Evolutionary conservation across 805 yeast genomes (phyloP).

Genomic region (Candida awuae): DNA sequence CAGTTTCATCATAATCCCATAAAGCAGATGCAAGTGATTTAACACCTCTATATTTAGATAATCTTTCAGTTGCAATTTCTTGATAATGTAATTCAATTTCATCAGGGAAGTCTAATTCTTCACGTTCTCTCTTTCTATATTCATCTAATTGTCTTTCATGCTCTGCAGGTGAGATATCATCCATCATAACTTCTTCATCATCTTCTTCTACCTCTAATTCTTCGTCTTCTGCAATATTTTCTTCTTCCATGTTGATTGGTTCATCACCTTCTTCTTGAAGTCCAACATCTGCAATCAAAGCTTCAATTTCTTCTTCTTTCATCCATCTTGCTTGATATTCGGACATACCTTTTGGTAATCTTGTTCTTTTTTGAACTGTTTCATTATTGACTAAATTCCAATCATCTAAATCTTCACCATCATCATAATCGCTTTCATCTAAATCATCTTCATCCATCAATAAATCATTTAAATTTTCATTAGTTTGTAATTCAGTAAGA

Average conservation of each 20-base stretch:
- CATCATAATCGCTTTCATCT: slow-evolving; percentile 29
- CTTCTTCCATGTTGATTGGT: slow-evolving; percentile 28
- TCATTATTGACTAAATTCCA: slow-evolving; percentile 16
- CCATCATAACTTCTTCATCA: slow-evolving; percentile 44
- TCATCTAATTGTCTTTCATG: slow-evolving; percentile 68
- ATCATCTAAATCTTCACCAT: slow-evolving; percentile 20
- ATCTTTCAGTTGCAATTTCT: slow-evolving; percentile 66
- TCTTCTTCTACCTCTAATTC: slow-evolving; percentile 16
- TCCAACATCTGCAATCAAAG: slow-evolving; percentile 33
- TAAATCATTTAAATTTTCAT: slow-evolving; percentile 53
- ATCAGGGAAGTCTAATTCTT: slow-evolving; percentile 91
- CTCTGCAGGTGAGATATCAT: slow-evolving; percentile 73
- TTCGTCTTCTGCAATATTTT: slow-evolving; percentile 1
- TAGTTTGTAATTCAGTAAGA: slow-evolving; percentile 4
- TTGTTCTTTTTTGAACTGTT: slow-evolving; percentile 22
- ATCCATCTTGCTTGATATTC: slow-evolving; percentile 74
- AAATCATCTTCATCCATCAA: slow-evolving; percentile 41
- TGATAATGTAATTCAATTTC: slow-evolving; percentile 79
- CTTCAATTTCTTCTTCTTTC: slow-evolving; percentile 49
- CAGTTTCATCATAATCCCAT: slow-evolving; percentile 85
- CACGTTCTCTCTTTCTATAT: slow-evolving; percentile 63
- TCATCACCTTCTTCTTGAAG: slow-evolving; percentile 32
- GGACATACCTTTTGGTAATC: slow-evolving; percentile 63
- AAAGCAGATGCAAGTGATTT: slow-evolving; percentile 69
- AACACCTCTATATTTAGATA: slow-evolving; percentile 78